These are phyloP conservation scores for Conticribra guillardii DNA, from an alignment of 108 stramenopile species.

Conservation along the genomic window DNA sequence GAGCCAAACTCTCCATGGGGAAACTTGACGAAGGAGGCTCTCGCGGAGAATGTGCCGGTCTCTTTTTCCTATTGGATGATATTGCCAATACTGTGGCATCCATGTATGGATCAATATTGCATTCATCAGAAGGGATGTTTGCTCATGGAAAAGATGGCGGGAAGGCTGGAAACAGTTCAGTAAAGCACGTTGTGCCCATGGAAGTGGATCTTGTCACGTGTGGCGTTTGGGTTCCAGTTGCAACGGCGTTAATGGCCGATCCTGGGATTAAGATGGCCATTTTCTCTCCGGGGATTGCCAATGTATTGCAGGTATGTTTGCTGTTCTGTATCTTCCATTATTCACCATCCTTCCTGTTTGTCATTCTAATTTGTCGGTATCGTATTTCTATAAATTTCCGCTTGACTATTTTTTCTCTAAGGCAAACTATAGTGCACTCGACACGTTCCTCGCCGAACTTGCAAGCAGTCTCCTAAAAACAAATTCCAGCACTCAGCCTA, in stretches of 20 bases:
- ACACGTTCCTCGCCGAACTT: constrained; percentile 75
- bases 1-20: constrained; percentile 85
- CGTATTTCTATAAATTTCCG: neutral
- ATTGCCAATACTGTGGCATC: constrained; percentile 58
- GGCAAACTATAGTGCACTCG: constrained; percentile 79
- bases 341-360: too few species aligned
- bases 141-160: constrained; percentile 12
- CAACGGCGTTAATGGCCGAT: constrained; percentile 88
- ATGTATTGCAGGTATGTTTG: constrained; percentile 63
- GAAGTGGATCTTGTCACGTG: constrained; percentile 84
- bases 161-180: neutral
- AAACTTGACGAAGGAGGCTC: constrained; percentile 86
- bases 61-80: constrained; percentile 75
- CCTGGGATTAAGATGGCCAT: constrained; percentile 87
- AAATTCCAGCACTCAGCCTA: neutral
- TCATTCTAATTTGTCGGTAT: neutral
- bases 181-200: constrained; percentile 30
- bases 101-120: constrained; percentile 69
- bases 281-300: constrained; percentile 92
- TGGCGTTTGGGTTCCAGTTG: constrained; percentile 90
- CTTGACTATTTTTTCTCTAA: neutral
- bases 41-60: constrained; percentile 88
- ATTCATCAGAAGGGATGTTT: constrained; percentile 76
- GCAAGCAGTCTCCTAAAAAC: constrained; percentile 58
- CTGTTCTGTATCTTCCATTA: neutral